Evolutionary conservation across 2,329 filamentous ascomycete species (phyloP).

Genomic region (Coniella vitis): DNA sequence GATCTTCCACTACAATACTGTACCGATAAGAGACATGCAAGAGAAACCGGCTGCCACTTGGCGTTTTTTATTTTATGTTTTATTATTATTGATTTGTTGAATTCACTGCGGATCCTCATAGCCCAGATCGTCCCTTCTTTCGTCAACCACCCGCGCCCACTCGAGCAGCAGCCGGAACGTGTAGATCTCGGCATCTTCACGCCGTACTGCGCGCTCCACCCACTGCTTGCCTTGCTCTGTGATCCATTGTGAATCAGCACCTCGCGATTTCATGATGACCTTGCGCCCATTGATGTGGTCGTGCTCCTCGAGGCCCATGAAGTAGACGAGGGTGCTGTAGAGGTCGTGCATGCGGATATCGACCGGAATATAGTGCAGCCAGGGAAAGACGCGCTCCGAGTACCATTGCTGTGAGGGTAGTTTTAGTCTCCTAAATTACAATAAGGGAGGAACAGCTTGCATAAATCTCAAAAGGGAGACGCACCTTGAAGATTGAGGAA

Average conservation of each 20-base stretch:
- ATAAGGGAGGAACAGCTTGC: too few species aligned
- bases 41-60: not conserved
- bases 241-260: conserved; percentile 55
- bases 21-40: too few species aligned
- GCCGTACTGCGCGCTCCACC: conserved; percentile 55
- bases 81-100: not conserved
- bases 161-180: conserved; percentile 71
- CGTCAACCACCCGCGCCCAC: conserved; percentile 65
- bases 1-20: too few species aligned
- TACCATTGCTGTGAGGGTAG: conserved; percentile 54
- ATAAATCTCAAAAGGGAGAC: too few species aligned
- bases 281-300: conserved; percentile 37
- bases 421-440: too few species aligned
- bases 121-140: conserved; percentile 38
- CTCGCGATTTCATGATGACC: conserved; percentile 41
- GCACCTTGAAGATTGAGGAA: conserved; percentile 57
- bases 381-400: conserved; percentile 64
- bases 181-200: conserved; percentile 75
- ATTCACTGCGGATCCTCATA: not conserved
- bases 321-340: conserved; percentile 69
- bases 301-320: conserved; percentile 49
- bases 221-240: conserved; percentile 59
- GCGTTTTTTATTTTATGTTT: not conserved
- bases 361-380: conserved; percentile 75
- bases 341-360: conserved; percentile 67